Evolutionary conservation across 768 basidiomycete genomes (phyloP).

Genomic region (Panellus pusillus): DNA sequence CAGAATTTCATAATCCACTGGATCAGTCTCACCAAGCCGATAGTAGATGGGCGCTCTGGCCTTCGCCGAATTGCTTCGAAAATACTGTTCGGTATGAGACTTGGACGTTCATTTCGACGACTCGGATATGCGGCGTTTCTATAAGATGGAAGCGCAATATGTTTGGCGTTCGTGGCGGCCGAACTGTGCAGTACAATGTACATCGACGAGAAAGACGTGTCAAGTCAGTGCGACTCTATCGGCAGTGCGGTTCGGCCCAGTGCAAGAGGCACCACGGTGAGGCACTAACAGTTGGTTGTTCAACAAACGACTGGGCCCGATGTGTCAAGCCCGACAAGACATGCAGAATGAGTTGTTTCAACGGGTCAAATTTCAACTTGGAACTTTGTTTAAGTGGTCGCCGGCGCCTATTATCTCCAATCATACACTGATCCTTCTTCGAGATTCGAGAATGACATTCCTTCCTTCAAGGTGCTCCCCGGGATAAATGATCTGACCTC

Average conservation of each 20-base stretch:
- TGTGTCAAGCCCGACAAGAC: neutral
- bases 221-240: too few relatives aligned
- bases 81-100: too few relatives aligned
- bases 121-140: conserved; percentile 16
- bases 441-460: conserved; percentile 1
- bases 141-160: conserved; percentile 13
- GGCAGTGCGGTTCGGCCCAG: too few relatives aligned
- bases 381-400: conserved; percentile 1
- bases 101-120: neutral
- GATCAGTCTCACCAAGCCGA: neutral
- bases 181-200: too few relatives aligned
- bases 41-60: too few relatives aligned
- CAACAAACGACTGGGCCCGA: neutral
- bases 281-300: neutral
- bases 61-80: too few relatives aligned
- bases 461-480: neutral
- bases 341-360: neutral
- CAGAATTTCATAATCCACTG: neutral
- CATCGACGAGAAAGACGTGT: too few relatives aligned
- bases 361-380: conserved; percentile 19
- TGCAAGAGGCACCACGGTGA: neutral
- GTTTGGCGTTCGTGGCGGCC: too few relatives aligned
- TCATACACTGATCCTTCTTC: neutral
- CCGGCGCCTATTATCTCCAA: neutral
- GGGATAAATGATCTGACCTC: neutral